Base-by-base conservation (phyloP, 805 yeast species). In the Candida patagonica region DNA sequence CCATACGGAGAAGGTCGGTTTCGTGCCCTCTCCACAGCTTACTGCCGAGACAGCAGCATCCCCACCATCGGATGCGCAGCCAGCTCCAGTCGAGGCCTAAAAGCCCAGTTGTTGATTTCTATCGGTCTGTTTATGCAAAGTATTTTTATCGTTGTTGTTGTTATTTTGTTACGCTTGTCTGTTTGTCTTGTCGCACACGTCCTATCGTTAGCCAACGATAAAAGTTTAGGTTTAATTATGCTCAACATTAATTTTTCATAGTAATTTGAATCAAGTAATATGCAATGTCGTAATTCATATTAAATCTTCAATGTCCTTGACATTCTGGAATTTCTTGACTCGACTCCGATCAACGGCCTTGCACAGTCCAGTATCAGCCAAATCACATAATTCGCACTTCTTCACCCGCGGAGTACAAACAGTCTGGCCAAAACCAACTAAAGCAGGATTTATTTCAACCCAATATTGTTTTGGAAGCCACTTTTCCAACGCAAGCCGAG, bases 391-490 rank as follows among this genome's bases (percentile, higher is more conserved):
- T 52, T 80, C 88, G 59, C 96, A 86, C 35, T 68, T 61, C 9
- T 70, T 57, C 4, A 78, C 77, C 40, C 79, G 68, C 0, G 95
- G 82, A 7, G 76, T 70, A 55, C 96, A 88, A 2, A 88, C 71
- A 0, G 80, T 78, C 57, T 88, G 97, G 9, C 97, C 97, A 65
- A 87, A 88, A 3, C 97, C 96, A 6, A 88, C 97, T 5, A 89
- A 59, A 7, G 81, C 58, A 1, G 94, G 94, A 56, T 88, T 88
- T 30, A 89, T 76, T 42, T 84, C 94, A 8, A 68, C 65, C 97
- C 97, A 88, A 34, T 74, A 67, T 25, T 75, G 75, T 34, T 54
- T 59, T 0, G 94, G 88, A 8, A 88, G 61, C 92, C 94, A 83
- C 19, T 63, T 57, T 54, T 88, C 82, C 30, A 88, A 60, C 31